Evolutionary conservation across 2,329 filamentous ascomycete species (phyloP).

Genomic region (Xylaria sp.): DNA sequence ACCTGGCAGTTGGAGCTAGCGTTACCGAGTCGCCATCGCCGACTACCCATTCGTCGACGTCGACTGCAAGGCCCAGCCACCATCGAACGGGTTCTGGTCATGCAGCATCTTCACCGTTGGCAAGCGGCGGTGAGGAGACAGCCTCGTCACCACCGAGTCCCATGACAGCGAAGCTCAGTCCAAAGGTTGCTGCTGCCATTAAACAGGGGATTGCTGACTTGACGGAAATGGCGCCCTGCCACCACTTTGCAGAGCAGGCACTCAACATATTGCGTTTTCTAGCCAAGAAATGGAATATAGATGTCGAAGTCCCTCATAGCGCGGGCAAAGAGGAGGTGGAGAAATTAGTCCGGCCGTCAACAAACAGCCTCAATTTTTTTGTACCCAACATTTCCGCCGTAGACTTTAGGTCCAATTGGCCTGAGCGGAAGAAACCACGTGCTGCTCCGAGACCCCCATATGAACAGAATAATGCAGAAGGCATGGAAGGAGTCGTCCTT

Average conservation of each 20-base stretch:
- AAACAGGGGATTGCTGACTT: slow-evolving; percentile 67
- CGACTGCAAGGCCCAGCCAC: slow-evolving; percentile 40
- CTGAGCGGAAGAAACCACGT: slow-evolving; percentile 38
- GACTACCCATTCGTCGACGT: slow-evolving; percentile 39
- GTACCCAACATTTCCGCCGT: slow-evolving; percentile 60
- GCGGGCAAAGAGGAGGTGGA: slow-evolving; percentile 53
- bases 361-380: slow-evolving; percentile 68
- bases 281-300: slow-evolving; percentile 68
- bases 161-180: slow-evolving; percentile 50
- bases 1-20: slow-evolving; percentile 64
- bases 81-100: slow-evolving; percentile 28
- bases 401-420: slow-evolving; percentile 63
- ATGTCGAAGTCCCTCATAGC: slow-evolving; percentile 57
- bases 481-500: slow-evolving; percentile 43
- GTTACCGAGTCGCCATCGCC: slow-evolving; percentile 40
- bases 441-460: slow-evolving; percentile 29
- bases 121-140: slow-evolving; percentile 13
- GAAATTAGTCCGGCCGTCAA: slow-evolving; percentile 58
- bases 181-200: slow-evolving; percentile 58
- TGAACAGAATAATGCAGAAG: slow-evolving; percentile 33
- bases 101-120: slow-evolving; percentile 29
- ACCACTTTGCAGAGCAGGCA: slow-evolving; percentile 70
- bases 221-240: slow-evolving; percentile 70
- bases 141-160: slow-evolving; percentile 36
- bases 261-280: slow-evolving; percentile 69